These are phyloP conservation scores for Ilex aquifolium DNA, from an alignment of 257 asterid species.

Conservation along the genomic window DNA sequence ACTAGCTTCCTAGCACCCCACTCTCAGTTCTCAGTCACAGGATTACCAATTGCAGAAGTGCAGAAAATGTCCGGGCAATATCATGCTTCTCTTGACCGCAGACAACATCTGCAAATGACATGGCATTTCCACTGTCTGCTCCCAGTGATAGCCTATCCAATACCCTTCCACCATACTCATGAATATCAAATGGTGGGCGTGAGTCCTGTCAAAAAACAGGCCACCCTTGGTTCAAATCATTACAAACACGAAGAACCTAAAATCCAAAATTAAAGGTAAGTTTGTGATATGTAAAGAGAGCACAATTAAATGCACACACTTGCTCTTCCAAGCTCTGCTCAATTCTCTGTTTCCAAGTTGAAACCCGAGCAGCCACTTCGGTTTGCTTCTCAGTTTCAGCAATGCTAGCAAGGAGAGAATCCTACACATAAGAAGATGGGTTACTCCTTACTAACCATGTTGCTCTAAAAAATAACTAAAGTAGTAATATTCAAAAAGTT, in stretches of 20 bases:
- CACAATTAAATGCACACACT: constrained; percentile 29
- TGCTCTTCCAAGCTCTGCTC: constrained; percentile 82
- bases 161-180: constrained; percentile 74
- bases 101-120: constrained; percentile 70
- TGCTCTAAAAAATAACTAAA: too few relatives aligned
- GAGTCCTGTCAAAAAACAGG: constrained; percentile 48
- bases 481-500: too few relatives aligned
- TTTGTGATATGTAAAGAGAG: neutral
- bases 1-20: too few relatives aligned
- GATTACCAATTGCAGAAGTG: constrained; percentile 89
- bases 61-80: constrained; percentile 90
- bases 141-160: constrained; percentile 45
- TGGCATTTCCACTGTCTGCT: constrained; percentile 29
- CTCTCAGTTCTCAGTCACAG: neutral
- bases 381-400: constrained; percentile 83
- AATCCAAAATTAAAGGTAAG: too few relatives aligned
- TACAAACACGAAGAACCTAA: too few relatives aligned
- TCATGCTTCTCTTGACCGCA: constrained; percentile 83
- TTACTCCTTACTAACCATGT: neutral
- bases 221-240: too few relatives aligned
- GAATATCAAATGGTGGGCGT: constrained; percentile 87
- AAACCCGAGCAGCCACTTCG: constrained; percentile 81
- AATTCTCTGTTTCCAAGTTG: constrained; percentile 90
- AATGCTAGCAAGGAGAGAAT: constrained; percentile 70
- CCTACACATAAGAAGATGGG: constrained; percentile 36